phyloP scores from a whole-genome alignment of 441 rosid genomes.

The Mallotus japonicus region DNA sequence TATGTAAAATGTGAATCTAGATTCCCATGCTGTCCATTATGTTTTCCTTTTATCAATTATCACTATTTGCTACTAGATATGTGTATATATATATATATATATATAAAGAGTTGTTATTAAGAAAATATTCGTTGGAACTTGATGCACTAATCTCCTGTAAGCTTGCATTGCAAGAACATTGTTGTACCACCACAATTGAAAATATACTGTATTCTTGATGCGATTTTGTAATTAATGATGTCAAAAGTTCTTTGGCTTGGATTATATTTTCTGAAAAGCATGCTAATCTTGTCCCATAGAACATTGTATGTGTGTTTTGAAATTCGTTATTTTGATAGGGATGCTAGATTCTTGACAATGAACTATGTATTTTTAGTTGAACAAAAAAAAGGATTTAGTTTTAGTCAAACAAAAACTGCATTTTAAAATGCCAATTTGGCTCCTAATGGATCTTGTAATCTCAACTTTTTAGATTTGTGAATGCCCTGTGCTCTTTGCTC shows the following conservation, averaged over 20 bases:
- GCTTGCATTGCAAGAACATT: neutral
- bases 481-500: conserved; percentile 77
- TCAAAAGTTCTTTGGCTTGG: neutral
- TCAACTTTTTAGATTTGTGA: conserved; percentile 74
- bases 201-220: neutral
- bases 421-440: conserved; percentile 6
- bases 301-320: neutral
- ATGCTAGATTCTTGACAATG: neutral
- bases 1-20: neutral
- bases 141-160: neutral
- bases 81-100: too few species aligned
- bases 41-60: neutral
- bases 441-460: conserved; percentile 19
- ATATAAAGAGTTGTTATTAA: neutral
- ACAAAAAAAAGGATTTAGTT: too few species aligned
- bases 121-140: neutral
- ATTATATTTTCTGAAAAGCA: neutral
- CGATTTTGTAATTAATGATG: neutral
- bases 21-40: neutral
- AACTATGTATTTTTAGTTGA: neutral
- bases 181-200: neutral
- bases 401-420: neutral
- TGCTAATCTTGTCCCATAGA: neutral
- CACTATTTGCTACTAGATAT: neutral
- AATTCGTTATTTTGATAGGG: neutral